Percentiles rank a stretch among this genome's conserved stretches.
Evolutionary conservation across 495 filamentous ascomycete genomes (phyloP).

Genomic region (Aspergillus avenaceus): DNA sequence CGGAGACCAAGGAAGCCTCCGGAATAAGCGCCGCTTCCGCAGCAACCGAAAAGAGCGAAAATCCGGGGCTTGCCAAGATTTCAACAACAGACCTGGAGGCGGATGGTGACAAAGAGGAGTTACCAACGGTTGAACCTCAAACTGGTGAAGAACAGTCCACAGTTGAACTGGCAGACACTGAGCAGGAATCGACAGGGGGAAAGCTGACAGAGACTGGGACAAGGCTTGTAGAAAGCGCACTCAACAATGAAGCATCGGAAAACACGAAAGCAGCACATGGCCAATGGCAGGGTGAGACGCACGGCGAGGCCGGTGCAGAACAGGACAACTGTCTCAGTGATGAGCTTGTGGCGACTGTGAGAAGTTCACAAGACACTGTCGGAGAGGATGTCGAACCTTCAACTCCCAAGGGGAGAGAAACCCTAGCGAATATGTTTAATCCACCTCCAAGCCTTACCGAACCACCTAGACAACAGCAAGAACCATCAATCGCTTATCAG

Average conservation of each 20-base stretch:
- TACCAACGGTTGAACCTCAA: neutral
- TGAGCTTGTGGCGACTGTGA: neutral
- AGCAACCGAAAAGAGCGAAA: neutral
- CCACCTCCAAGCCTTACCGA: slow-evolving; percentile 18
- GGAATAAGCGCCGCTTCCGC: neutral
- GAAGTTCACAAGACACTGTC: neutral
- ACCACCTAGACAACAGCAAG: slow-evolving; percentile 22
- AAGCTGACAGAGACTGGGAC: neutral
- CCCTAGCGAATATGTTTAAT: slow-evolving; percentile 6
- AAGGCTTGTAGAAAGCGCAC: neutral
- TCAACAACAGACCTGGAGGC: neutral
- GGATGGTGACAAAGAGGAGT: slow-evolving; percentile 1
- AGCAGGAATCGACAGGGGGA: neutral
- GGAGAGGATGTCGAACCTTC: slow-evolving; percentile 8
- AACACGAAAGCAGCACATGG: neutral
- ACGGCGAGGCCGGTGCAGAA: slow-evolving; percentile 2
- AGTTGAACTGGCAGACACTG: neutral
- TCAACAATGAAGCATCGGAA: neutral
- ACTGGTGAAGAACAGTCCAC: neutral
- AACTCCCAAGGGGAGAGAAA: neutral
- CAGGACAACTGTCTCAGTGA: neutral
- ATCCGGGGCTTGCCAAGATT: neutral
- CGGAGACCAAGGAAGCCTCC: neutral
- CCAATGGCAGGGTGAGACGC: neutral
- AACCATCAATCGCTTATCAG: neutral